Conservation (phyloP, 305 asterid genomes). For the Salvia sclarea region DNA sequence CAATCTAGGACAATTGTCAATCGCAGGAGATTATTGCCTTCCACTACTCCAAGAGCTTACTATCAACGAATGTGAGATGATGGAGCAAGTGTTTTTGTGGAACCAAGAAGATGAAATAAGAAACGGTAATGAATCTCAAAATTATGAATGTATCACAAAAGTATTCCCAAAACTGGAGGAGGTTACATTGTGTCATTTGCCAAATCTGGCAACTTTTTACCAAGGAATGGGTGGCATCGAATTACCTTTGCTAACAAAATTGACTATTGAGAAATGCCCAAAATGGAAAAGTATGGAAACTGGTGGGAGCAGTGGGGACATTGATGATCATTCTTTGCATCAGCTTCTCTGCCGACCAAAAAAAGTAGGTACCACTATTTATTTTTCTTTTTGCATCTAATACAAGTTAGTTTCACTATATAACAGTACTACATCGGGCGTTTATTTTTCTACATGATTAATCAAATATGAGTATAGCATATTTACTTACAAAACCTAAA, state of each 20-base stretch:
- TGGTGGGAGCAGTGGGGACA: neutral
- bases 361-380: neutral
- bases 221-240: constrained; percentile 18
- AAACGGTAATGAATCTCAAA: neutral
- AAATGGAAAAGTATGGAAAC: neutral
- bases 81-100: constrained; percentile 21
- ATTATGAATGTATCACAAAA: neutral
- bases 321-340: neutral
- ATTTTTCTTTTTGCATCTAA: neutral
- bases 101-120: no score
- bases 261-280: neutral
- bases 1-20: neutral
- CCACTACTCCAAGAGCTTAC: neutral
- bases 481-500: no score
- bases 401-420: no score
- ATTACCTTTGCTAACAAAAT: neutral
- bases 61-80: neutral
- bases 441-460: no score
- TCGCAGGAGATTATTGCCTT: neutral
- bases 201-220: neutral
- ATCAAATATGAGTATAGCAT: no score
- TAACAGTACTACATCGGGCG: no score
- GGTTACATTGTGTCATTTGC: neutral
- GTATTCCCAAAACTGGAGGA: constrained; percentile 24
- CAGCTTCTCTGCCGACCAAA: constrained; percentile 1